phyloP scores from a whole-genome alignment of 75 land plant species.

The Sequoiadendron giganteum region DNA sequence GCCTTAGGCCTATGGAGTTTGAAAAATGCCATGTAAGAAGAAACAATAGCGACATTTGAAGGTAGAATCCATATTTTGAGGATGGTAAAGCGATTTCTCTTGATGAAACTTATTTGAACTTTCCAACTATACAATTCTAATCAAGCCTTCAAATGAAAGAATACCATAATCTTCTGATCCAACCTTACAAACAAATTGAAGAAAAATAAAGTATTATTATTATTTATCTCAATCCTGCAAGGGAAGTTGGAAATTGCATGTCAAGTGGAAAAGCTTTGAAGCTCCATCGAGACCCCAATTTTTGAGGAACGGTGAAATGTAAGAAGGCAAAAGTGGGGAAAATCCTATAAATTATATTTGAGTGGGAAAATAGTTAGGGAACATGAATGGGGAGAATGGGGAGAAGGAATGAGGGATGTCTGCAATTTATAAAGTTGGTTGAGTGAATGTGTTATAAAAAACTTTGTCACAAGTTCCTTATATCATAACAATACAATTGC shows the following conservation, averaged over 20 bases:
- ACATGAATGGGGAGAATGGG: neutral
- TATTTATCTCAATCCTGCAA: neutral
- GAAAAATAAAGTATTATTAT: neutral
- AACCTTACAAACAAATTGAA: neutral
- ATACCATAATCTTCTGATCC: neutral
- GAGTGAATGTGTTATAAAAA: too few relatives aligned
- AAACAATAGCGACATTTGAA: too few relatives aligned
- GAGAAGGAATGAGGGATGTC: too few relatives aligned
- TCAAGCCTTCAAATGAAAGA: neutral
- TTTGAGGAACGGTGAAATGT: neutral
- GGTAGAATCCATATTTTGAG: too few relatives aligned
- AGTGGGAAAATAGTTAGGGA: neutral
- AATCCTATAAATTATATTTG: neutral
- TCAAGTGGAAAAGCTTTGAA: neutral
- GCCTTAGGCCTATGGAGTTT: too few relatives aligned
- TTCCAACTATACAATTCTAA: too few relatives aligned
- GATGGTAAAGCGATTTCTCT: too few relatives aligned
- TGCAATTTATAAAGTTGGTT: too few relatives aligned
- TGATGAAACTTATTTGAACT: too few relatives aligned
- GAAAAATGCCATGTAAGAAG: too few relatives aligned
- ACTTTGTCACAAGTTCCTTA: too few relatives aligned
- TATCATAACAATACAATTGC: too few relatives aligned
- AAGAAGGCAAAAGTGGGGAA: neutral
- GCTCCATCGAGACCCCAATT: neutral
- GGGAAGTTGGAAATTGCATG: neutral